Evolutionary conservation across 257 asterid genomes (phyloP), one percentile per base, ranked within the genome.

Genomic region (Solanum corneliomulleri): DNA sequence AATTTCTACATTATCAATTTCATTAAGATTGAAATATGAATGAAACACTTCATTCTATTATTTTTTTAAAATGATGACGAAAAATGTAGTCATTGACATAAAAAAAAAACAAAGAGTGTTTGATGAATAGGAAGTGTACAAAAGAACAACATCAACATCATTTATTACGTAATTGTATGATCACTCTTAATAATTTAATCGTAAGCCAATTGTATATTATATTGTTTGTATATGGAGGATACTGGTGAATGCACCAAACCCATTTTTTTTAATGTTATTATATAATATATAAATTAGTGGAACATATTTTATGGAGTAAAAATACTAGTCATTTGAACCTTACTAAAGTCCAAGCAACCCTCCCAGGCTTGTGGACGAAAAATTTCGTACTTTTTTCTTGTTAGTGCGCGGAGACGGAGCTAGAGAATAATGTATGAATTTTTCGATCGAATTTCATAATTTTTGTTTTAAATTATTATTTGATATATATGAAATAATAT

Each of bases 141-240:
- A 29, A 86, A 78, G 66, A 72, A 81, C 92, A 85, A 84, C 88
- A 76, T 82, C 87, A 91, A 87, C 85, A 81, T 88, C 91, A 88
- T 23, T 33, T 33, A 84, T 27, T 60, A 62, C 58, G 87, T 78
- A 29, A 83, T 69, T 78, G 58, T 75, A 23, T 49, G 62, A 86
- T 68, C 60, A 75, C 52, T 83, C 69, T 33, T 49, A 84, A 72
- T 86, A 76, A 52, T 86, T 84, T 86, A 78, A 42, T 49, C 20
- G 13, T 58, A 27, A 16, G 60, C 35, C 27, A 11, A 39, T 39
- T 39, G 7, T 12, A 27, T 47, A 47, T 27, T 80, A 27, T 47
- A 80, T 29, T 78, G 62, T 85, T 39, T 49, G 62, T 81, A 31
- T 39, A 29, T 70, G n/a, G 77, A 15, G 41, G 21, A 39, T 71